Conservation (phyloP, 176 grass and related monocot species). For the Canna indica region DNA sequence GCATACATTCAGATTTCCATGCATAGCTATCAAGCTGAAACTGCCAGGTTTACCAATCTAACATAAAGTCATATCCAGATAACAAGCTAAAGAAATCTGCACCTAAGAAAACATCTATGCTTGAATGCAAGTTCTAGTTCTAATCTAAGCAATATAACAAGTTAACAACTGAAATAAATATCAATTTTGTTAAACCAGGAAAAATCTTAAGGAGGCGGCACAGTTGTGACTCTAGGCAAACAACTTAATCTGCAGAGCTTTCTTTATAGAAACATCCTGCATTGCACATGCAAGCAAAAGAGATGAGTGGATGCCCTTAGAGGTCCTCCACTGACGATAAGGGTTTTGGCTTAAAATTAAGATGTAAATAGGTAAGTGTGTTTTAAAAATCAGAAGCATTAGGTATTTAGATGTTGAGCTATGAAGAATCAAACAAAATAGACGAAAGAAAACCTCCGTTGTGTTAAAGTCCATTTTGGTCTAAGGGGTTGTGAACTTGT, state of each 20-base stretch:
- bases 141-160: not conserved
- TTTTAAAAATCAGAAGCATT: not conserved
- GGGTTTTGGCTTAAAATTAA: not conserved
- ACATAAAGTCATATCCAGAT: too few relatives aligned
- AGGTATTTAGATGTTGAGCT: not conserved
- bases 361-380: not conserved
- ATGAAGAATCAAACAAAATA: not conserved
- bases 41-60: too few relatives aligned
- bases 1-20: too few relatives aligned
- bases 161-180: not conserved
- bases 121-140: not conserved
- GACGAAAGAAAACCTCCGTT: not conserved
- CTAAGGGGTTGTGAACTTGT: not conserved
- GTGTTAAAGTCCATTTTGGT: not conserved
- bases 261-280: not conserved
- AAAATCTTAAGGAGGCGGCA: not conserved
- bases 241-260: not conserved
- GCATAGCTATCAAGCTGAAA: too few relatives aligned
- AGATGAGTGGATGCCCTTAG: not conserved
- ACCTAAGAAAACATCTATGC: too few relatives aligned
- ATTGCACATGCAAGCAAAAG: not conserved
- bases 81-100: too few relatives aligned
- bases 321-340: too few relatives aligned
- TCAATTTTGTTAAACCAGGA: not conserved
- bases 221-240: not conserved